Conservation (phyloP, 306 rosid genomes). For the Biancaea sappan region DNA sequence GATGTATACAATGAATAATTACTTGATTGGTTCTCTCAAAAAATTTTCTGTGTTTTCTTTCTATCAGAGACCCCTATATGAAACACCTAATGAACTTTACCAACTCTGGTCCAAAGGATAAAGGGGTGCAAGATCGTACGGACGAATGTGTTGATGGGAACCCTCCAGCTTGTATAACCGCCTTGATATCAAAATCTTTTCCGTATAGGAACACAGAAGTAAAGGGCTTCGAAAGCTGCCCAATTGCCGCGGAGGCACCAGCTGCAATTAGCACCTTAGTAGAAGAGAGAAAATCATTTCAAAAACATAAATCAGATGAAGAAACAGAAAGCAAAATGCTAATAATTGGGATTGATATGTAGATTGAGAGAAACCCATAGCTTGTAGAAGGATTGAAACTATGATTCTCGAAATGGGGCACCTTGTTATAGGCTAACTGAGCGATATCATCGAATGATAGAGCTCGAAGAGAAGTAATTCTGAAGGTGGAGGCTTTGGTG, state of each 20-base stretch:
- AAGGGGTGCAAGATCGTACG: constrained; percentile 46
- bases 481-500: constrained; percentile 36
- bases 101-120: not conserved
- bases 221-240: constrained; percentile 86
- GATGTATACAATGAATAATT: no score
- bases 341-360: constrained; percentile 11
- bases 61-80: not conserved
- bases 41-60: not conserved
- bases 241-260: constrained; percentile 62
- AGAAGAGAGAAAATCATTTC: not conserved
- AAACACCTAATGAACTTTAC: not conserved
- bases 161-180: constrained; percentile 74
- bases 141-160: constrained; percentile 96
- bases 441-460: constrained; percentile 46
- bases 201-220: constrained; percentile 67
- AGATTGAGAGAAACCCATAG: constrained; percentile 31
- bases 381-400: not conserved
- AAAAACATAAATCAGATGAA: not conserved
- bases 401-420: constrained; percentile 23
- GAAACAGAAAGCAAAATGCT: not conserved
- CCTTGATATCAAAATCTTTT: constrained; percentile 69
- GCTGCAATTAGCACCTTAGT: constrained; percentile 79
- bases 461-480: constrained; percentile 45
- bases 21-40: no score
- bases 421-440: constrained; percentile 82